These are phyloP conservation scores for Magnusiomyces suaveolens DNA, from an alignment of 1,139 yeast genomes.

Conservation along the genomic window DNA sequence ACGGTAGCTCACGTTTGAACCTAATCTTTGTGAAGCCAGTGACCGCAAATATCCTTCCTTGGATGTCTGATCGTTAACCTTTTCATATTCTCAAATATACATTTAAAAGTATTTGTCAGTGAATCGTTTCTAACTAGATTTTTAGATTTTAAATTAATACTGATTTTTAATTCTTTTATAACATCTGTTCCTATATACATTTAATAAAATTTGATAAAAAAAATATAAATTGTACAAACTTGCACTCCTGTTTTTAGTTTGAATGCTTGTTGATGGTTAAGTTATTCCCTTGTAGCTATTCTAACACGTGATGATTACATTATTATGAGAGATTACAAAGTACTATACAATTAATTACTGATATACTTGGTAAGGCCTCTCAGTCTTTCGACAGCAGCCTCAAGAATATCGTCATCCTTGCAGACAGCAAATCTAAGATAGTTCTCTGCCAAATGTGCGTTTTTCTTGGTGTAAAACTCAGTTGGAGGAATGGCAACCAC, in stretches of 20 bases:
- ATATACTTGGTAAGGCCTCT: conserved; percentile 55
- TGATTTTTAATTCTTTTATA: too few relatives aligned
- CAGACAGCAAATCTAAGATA: conserved; percentile 91
- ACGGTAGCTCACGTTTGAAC: conserved; percentile 76
- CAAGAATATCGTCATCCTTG: conserved; percentile 72
- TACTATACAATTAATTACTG: too few relatives aligned
- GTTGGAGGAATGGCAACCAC: conserved; percentile 96
- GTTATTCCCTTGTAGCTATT: too few relatives aligned
- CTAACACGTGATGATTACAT: too few relatives aligned
- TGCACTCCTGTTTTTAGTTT: too few relatives aligned
- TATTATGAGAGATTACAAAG: too few relatives aligned
- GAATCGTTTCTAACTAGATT: not conserved
- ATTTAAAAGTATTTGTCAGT: not conserved
- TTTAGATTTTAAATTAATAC: not conserved
- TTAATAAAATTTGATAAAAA: too few relatives aligned
- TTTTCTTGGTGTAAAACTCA: conserved; percentile 68
- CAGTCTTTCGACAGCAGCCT: conserved; percentile 72
- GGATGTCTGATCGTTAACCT: conserved; percentile 47
- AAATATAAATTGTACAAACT: too few relatives aligned
- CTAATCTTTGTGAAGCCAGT: conserved; percentile 67
- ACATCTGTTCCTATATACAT: too few relatives aligned
- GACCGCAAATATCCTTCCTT: conserved; percentile 66
- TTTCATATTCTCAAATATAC: not conserved
- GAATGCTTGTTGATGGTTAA: too few relatives aligned
- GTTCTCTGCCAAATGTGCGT: conserved; percentile 69